Base-by-base conservation (phyloP, 768 basidiomycete species). In the Panus rudis region DNA sequence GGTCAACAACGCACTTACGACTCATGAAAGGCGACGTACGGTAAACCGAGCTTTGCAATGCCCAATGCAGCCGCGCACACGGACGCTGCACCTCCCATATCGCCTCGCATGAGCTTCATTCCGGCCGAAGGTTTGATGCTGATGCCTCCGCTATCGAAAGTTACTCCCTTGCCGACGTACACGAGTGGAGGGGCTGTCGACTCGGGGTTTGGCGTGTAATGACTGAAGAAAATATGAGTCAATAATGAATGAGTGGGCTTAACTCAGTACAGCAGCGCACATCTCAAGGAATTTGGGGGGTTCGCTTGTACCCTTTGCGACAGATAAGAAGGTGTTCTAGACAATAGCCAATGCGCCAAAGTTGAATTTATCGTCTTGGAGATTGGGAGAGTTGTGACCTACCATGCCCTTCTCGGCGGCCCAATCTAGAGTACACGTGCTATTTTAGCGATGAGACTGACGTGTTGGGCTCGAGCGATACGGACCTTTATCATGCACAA, bases 41-140 rank as follows among this genome's bases (percentile, higher is more conserved):
- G 88, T n/a, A 92, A 63, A 50, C 77, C 66, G 31, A 92, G 75
- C 61, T 86, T 79, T 6, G 90, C 88, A 50, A 91, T 83, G 6
- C 87, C 89, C 50, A 83, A 66, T 3, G 82, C 75, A 6, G 88
- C 69, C 1, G 82, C 71, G 33, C 81, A 74, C 12, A 92, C 84
- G 1, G 84, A 71, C 2, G 90, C 89, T 4, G 90, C 90, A 41
- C 88, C 88, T 73, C 88, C 91, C 90, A 92, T 92, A 55, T 91
- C 89, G 2, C 73, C 89, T 30, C 86, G 76, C 86, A 90, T 89
- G 4, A 77, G 62, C 59, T 89, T 88, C 88, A 90, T 91, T 48
- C 81, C 86, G 25, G 72, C 71, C 25, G 71, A 57, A n/a, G 85
- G 78, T 63, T 92, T 92, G 61, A 93, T 64, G 46, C 82, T 84